phyloP scores from a whole-genome alignment of 345 rosid species.

The Rhodamnia argentea region DNA sequence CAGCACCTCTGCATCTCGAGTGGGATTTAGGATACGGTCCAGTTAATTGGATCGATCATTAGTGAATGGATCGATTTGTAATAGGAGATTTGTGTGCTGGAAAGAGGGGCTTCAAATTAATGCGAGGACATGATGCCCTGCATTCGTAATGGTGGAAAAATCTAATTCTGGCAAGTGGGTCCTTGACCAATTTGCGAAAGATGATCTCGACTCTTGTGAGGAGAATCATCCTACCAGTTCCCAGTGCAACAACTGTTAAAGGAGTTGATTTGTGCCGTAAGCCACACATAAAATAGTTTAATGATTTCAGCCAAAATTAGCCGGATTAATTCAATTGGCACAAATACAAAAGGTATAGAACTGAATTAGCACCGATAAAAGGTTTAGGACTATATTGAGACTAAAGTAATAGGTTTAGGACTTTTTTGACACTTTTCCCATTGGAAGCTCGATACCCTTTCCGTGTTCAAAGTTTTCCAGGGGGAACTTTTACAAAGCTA shows the following conservation, averaged over 20 bases:
- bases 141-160: slow-evolving; percentile 70
- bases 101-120: slow-evolving; percentile 84
- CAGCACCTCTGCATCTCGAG: slow-evolving; percentile 22
- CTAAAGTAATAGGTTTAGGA: too few species aligned
- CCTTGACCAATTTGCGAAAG: slow-evolving; percentile 61
- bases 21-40: slow-evolving; percentile 55
- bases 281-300: slow-evolving; percentile 39
- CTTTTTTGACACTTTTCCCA: too few species aligned
- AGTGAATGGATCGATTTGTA: slow-evolving; percentile 68
- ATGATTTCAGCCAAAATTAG: too few species aligned
- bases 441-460: slow-evolving; percentile 64
- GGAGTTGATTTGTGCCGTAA: slow-evolving; percentile 25
- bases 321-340: too few species aligned
- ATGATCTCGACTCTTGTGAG: slow-evolving; percentile 44
- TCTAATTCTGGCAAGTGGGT: slow-evolving; percentile 78
- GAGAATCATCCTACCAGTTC: slow-evolving; percentile 17
- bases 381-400: too few species aligned
- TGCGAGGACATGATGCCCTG: slow-evolving; percentile 79
- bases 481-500: slow-evolving; percentile 63
- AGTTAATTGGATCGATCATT: slow-evolving; percentile 75
- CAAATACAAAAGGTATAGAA: too few species aligned
- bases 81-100: slow-evolving; percentile 68
- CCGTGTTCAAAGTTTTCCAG: slow-evolving; percentile 58
- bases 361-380: too few species aligned
- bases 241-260: slow-evolving; percentile 18